Base-by-base conservation (phyloP, 257 asterid species). In the Solanum infundibuliforme region DNA sequence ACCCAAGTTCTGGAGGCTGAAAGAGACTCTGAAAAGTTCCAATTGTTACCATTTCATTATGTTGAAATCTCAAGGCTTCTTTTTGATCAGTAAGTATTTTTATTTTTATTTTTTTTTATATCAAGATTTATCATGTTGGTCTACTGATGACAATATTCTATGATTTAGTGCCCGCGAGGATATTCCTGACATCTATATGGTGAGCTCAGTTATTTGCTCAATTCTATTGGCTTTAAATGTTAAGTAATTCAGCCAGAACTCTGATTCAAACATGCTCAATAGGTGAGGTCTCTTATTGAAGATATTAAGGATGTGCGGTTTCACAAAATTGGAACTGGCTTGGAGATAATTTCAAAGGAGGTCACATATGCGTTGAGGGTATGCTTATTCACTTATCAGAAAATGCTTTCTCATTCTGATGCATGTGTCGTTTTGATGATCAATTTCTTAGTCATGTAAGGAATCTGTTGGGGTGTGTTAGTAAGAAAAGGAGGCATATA, bases 61-160 rank as follows among this genome's bases (percentile, higher is more conserved):
- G 98, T 97, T 62, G 98, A 97, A 92, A 94, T 97, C 91, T 94
- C 98, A 75, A 92, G 98, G 93, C 98, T 95, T 88, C 98, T 95
- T 38, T 97, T 95, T 91, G 96, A 97, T 90, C 95, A 94, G 98
- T 94, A 92, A 94, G 98, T 91, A 76, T 86, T 81, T 79, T 18
- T 7, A 52, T 62, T 68, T 71, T 12, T 0, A 4, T 2, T 16
- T 18, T 52, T 52, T 55, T 18, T 66, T 87, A 20, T 90, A 77
- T 68, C 29, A 62, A 87, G 32, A 62, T 83, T 55, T 46, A 76
- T 87, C 65, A 9, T 75, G 66, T 62, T 52, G 41, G 85, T 55
- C 69, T 66, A 89, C 74, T 90, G 88, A 86, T 91, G 72, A 87
- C 39, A 87, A 27, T 31, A 41, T 65, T 65, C 69, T 31, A 85